A percentile compares a stretch with the other conserved stretches of the same genome.
phyloP scores from a whole-genome alignment of 441 rosid genomes.

The Croton setiger region DNA sequence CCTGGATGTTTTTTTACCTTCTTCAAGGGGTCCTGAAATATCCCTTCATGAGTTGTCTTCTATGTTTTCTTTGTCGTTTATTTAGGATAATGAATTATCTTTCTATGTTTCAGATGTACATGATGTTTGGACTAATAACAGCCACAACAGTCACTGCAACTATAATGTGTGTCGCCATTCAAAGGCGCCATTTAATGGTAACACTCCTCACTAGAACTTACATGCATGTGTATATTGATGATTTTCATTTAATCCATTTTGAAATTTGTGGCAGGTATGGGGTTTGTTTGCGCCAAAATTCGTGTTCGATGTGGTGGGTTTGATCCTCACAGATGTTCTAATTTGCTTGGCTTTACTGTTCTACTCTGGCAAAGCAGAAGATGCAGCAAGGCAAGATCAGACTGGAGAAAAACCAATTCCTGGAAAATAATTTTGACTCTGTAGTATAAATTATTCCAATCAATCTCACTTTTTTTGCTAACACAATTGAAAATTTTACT shows the following conservation, averaged over 20 bases:
- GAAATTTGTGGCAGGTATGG: conserved; percentile 67
- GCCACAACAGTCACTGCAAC: conserved; percentile 60
- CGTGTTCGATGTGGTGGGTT: conserved; percentile 85
- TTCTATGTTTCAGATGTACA: conserved; percentile 46
- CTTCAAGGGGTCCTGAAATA: not conserved
- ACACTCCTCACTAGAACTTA: not conserved
- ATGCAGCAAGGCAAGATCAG: not conserved
- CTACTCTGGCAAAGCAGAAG: conserved; percentile 32
- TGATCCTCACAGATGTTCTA: conserved; percentile 59
- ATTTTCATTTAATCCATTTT: too few species aligned
- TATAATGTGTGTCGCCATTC: conserved; percentile 70
- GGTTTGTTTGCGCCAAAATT: conserved; percentile 95
- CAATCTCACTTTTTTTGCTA: not conserved
- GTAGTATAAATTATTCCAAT: too few species aligned
- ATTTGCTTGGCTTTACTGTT: conserved; percentile 66
- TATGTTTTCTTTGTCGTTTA: not conserved
- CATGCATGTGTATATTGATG: not conserved
- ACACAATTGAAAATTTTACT: not conserved
- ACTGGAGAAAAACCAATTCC: not conserved
- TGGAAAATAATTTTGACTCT: not conserved
- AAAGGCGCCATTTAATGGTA: conserved; percentile 97
- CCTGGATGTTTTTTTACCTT: not conserved
- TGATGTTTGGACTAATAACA: conserved; percentile 66
- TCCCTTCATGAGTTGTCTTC: not conserved
- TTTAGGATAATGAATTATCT: conserved; percentile 15